phyloP scores from a whole-genome alignment of 331 rosid genomes.

The Erythrophleum ivorense region DNA sequence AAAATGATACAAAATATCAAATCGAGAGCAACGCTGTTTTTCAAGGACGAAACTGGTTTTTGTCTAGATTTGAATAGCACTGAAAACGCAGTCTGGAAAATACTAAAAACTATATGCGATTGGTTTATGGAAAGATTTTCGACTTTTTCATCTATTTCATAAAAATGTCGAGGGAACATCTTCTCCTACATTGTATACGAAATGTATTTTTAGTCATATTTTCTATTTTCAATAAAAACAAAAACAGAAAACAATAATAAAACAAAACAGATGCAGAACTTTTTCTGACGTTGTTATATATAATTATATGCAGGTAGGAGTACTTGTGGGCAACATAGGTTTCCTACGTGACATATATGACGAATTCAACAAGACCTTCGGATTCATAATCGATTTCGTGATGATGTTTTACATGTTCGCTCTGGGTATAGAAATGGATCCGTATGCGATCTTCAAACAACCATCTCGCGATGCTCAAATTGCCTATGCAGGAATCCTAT shows the following conservation, averaged over 20 bases:
- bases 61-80: no score
- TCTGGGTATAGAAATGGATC: constrained; percentile 96
- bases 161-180: no score
- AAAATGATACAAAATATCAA: no score
- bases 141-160: neutral
- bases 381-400: constrained; percentile 77
- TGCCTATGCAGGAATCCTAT: constrained; percentile 71
- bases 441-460: constrained; percentile 52
- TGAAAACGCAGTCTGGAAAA: no score
- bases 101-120: no score
- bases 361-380: constrained; percentile 50
- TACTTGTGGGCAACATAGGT: constrained; percentile 66
- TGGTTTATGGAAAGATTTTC: neutral
- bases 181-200: no score
- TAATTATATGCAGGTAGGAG: constrained; percentile 41
- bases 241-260: no score
- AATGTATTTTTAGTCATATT: no score
- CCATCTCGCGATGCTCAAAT: constrained; percentile 76
- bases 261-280: no score
- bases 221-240: no score
- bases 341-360: constrained; percentile 50
- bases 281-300: neutral
- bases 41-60: no score
- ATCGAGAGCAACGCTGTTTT: no score
- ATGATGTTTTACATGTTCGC: constrained; percentile 94